These are phyloP conservation scores for Inga leiocalycina DNA, from an alignment of 306 rosid genomes.

Conservation along the genomic window DNA sequence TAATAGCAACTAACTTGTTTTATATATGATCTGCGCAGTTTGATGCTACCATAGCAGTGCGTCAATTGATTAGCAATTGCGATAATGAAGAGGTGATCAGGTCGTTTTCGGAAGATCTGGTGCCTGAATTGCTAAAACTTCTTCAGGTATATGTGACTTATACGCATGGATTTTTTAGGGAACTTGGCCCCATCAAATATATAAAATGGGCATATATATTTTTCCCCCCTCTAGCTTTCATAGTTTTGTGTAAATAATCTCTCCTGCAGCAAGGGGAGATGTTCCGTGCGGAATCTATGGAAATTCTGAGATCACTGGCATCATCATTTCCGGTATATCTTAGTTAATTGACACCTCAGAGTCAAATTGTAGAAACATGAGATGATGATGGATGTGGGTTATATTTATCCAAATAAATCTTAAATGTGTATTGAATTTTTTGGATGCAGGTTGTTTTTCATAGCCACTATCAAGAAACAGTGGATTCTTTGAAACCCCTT, in stretches of 20 bases:
- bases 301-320: conserved; percentile 27
- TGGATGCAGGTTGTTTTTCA: conserved; percentile 25
- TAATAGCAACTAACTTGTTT: no score
- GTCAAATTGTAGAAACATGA: not conserved
- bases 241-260: not conserved
- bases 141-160: conserved; percentile 18
- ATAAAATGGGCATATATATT: no score
- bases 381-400: not conserved
- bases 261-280: conserved; percentile 28
- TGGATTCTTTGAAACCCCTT: conserved; percentile 20
- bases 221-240: not conserved
- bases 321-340: conserved; percentile 16
- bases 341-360: not conserved
- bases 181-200: not conserved
- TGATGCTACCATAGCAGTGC: conserved; percentile 12
- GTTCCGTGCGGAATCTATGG: conserved; percentile 27
- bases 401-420: not conserved
- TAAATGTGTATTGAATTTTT: not conserved
- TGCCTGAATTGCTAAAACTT: conserved; percentile 7
- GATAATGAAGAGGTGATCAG: not conserved
- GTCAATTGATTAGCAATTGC: conserved; percentile 12
- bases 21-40: conserved; percentile 12
- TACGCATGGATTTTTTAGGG: no score
- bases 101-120: not conserved
- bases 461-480: not conserved